A percentile compares a stretch with the other conserved stretches of the same genome.
phyloP scores from a whole-genome alignment of 345 rosid genomes.

The Gossypium rotundifolium region DNA sequence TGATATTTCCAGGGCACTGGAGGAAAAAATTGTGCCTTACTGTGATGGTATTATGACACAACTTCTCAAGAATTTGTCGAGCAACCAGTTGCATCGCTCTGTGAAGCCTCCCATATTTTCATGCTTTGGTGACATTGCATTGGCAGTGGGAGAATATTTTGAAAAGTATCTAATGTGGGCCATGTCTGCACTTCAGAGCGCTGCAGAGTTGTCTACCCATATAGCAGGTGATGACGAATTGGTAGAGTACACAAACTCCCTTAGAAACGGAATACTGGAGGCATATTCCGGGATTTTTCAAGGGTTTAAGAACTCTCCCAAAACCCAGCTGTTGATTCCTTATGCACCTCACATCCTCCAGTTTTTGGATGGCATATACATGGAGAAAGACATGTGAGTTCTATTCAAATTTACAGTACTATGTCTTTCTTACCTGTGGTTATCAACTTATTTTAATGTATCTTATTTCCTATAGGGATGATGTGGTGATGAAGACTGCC shows the following conservation, averaged over 20 bases:
- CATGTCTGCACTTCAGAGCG: constrained; percentile 75
- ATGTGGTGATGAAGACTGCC: constrained; percentile 71
- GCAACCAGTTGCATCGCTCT: constrained; percentile 70
- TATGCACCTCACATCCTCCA: constrained; percentile 66
- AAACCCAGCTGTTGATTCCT: constrained; percentile 63
- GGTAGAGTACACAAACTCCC: constrained; percentile 63
- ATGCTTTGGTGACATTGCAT: constrained; percentile 68
- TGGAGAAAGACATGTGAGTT: constrained; percentile 75
- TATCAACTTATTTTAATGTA: not conserved
- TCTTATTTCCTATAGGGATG: constrained; percentile 41
- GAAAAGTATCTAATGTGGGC: constrained; percentile 66
- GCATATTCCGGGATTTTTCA: constrained; percentile 76
- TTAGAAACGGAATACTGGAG: constrained; percentile 69
- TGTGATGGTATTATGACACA: constrained; percentile 79
- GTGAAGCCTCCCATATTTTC: constrained; percentile 80
- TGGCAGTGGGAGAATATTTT: constrained; percentile 67
- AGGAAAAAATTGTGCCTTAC: constrained; percentile 55
- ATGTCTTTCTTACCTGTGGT: not conserved
- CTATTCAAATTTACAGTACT: not conserved
- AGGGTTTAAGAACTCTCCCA: constrained; percentile 72
- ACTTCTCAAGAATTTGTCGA: constrained; percentile 71
- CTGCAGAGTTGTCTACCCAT: constrained; percentile 67
- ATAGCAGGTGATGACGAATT: constrained; percentile 62
- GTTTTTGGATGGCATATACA: constrained; percentile 70
- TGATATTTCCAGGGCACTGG: constrained; percentile 61